A percentile compares a stretch with the other conserved stretches of the same genome.
Conservation (phyloP, 495 filamentous ascomycete genomes). For the Xanthoparmelia taractica region DNA sequence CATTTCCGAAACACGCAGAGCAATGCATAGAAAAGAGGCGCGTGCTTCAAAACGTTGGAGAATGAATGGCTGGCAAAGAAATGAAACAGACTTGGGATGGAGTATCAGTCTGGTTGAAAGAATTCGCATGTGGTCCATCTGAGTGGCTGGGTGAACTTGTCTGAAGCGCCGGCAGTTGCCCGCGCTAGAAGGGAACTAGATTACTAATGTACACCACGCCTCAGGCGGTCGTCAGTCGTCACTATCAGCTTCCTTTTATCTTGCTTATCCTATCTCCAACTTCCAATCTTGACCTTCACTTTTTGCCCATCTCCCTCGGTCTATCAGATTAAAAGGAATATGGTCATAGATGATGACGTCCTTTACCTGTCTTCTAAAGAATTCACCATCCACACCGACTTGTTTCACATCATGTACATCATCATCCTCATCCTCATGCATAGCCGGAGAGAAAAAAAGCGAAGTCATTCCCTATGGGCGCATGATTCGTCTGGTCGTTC, state of each 20-base stretch:
- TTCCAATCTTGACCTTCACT: too few species aligned
- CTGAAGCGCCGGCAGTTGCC: conserved; percentile 15
- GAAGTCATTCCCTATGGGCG: conserved; percentile 7
- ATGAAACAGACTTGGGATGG: conserved; percentile 8
- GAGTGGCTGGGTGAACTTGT: conserved; percentile 7
- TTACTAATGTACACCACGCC: too few species aligned
- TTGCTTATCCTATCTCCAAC: background rate
- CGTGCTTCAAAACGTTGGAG: background rate
- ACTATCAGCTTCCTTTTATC: too few species aligned
- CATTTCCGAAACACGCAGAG: background rate
- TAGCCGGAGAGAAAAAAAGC: background rate
- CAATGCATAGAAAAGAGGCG: conserved; percentile 1
- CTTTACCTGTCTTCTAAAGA: background rate
- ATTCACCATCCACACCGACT: background rate
- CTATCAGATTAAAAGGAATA: background rate
- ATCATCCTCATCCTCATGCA: background rate
- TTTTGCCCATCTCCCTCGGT: background rate
- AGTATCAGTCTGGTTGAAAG: conserved; percentile 13
- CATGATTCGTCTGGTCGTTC: conserved; percentile 10
- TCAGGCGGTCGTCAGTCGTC: too few species aligned
- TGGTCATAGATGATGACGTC: background rate
- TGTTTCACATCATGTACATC: background rate
- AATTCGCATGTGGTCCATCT: conserved; percentile 7
- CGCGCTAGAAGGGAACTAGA: background rate
- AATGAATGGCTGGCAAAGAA: conserved; percentile 19